Evolutionary conservation across 208 protist species (phyloP), one percentile per base, ranked within the genome.

Genomic region (Leishmania guyanensis): DNA sequence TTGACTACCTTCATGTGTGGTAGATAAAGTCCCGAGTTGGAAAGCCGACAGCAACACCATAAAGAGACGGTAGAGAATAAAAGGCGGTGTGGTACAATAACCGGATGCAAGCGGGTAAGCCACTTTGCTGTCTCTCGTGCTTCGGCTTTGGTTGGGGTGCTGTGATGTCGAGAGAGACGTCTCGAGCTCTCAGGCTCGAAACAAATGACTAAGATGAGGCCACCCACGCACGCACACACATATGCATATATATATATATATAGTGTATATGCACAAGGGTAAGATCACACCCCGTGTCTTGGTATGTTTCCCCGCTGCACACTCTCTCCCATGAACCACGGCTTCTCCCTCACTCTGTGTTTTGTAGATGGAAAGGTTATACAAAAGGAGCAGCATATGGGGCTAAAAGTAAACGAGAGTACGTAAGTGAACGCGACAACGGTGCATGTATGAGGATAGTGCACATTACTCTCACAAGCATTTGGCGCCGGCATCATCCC

Each of bases 191-290:
- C 66, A 14, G n/a, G 0, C 17, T 22, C 66, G 12, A 14, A 71
- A 9, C 6, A n/a, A 48, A 22, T 26, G 20, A 6, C 2, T 48
- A 14, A 33, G 5, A 5, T 46, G 39, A 71, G 9, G 46, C 4
- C 72, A 76, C 72, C 1, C 72, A 76, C 29, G 50, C 3, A 76
- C n/a, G 50, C 72, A 76, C 53, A 46, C 71, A 56, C 29, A 62
- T 17, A 26, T 48, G 10, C 33, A 22, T 29, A 68, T 39, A n/a
- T 3, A 68, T 16, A 29, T 46, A 64, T 33, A 46, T 51, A 56
- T 16, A 62, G 5, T 50, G 16, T 17, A 39, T n/a, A 68, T 39
- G 29, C 26, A 68, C 29, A 29, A 29, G 3, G 29, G 17, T 29
- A 8, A 17, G 29, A 20, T 68, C 29, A 16, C 62, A 3, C 62